phyloP scores from a whole-genome alignment of 805 yeast species.

The Saccharomycodes ludwigii region DNA sequence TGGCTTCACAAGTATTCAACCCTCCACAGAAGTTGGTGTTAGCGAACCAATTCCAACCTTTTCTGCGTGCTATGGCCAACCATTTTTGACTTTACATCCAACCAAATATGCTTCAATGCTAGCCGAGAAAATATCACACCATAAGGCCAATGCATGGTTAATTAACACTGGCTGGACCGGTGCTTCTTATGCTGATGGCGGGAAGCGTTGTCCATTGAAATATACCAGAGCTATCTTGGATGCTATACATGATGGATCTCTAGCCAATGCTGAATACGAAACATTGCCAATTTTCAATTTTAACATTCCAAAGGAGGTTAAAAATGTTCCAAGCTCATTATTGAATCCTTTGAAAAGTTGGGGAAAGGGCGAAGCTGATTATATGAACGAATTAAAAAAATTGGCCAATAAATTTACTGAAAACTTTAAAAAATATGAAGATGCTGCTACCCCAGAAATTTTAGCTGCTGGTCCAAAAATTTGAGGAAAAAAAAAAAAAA shows the following conservation, averaged over 20 bases:
- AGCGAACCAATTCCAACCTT: conserved; percentile 97
- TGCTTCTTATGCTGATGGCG: conserved; percentile 81
- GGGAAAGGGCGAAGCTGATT: conserved; percentile 47
- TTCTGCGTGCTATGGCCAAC: conserved; percentile 98
- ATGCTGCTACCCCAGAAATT: conserved; percentile 76
- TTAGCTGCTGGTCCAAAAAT: conserved; percentile 79
- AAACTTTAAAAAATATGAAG: conserved; percentile 76
- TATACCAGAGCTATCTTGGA: conserved; percentile 95
- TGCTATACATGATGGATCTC: conserved; percentile 84
- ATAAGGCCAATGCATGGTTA: conserved; percentile 90
- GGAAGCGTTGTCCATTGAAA: conserved; percentile 94
- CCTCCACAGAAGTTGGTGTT: conserved; percentile 98
- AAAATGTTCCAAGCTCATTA: conserved; percentile 66
- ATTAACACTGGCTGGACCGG: conserved; percentile 99
- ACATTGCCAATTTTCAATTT: conserved; percentile 77
- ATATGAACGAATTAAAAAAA: conserved; percentile 40
- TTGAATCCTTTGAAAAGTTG: conserved; percentile 81
- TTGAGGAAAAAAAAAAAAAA: conserved; percentile 1
- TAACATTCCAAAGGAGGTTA: conserved; percentile 70
- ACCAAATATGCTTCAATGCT: conserved; percentile 95
- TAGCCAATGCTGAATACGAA: conserved; percentile 71
- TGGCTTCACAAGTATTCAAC: conserved; percentile 98
- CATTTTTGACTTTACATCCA: conserved; percentile 95
- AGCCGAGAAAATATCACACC: conserved; percentile 80
- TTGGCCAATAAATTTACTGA: conserved; percentile 72